A percentile compares a stretch with the other conserved stretches of the same genome.
These are phyloP conservation scores for Podospora sp. DNA, from an alignment of 495 filamentous ascomycete genomes.

Conservation along the genomic window DNA sequence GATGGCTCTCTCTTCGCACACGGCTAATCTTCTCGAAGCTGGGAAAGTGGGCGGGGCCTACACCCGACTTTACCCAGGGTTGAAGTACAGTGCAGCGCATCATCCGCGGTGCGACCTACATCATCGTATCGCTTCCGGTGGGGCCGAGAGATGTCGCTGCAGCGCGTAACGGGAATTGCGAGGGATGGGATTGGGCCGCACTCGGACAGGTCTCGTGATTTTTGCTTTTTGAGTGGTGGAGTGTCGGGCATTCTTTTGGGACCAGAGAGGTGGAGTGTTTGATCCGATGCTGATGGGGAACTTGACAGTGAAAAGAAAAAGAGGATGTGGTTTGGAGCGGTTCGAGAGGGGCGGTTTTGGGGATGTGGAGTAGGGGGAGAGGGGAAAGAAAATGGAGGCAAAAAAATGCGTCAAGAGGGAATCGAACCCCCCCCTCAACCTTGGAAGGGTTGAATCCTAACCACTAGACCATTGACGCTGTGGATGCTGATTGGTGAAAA, in stretches of 20 bases:
- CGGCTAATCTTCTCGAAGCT: neutral
- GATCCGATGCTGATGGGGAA: no score
- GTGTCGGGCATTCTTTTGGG: neutral
- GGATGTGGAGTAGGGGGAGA: neutral
- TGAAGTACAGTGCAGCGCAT: neutral
- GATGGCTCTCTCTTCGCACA: neutral
- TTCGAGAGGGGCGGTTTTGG: neutral
- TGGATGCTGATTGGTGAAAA: neutral
- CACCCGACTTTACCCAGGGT: neutral
- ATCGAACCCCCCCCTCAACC: conserved; percentile 20
- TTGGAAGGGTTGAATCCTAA: conserved; percentile 20
- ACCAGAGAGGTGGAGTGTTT: neutral
- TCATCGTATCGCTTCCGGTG: neutral
- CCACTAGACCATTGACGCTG: conserved; percentile 20
- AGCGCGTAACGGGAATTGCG: neutral
- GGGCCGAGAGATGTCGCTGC: neutral
- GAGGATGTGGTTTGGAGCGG: no score
- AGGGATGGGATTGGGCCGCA: neutral
- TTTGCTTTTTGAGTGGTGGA: neutral
- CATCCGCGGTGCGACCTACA: neutral
- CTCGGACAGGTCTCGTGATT: neutral
- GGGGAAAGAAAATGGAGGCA: conserved; percentile 1
- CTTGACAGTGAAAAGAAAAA: no score
- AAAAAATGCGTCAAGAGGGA: conserved; percentile 14
- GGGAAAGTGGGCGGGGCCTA: neutral